Conservation (phyloP, 140 eudicot species). For the Anethum foeniculum region DNA sequence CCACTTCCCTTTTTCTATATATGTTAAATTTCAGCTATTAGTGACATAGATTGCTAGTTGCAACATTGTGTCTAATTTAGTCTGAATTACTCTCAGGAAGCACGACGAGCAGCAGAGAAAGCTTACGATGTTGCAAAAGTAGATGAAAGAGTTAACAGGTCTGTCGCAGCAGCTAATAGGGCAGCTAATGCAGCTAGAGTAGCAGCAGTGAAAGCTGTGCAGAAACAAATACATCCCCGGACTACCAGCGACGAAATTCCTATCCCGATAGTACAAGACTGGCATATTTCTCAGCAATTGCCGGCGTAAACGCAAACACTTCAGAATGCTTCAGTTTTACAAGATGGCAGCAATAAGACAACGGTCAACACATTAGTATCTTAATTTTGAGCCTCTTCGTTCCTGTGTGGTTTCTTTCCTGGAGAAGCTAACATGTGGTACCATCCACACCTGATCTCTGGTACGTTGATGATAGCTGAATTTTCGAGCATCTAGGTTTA, state of each 20-base stretch:
- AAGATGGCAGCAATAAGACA: slow-evolving; percentile 9
- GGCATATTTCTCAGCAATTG: slow-evolving; percentile 22
- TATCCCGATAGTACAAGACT: slow-evolving; percentile 34
- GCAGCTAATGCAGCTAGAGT: slow-evolving; percentile 97
- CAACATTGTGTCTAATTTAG: neutral
- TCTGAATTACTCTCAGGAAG: slow-evolving; percentile 49
- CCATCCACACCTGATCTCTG: slow-evolving; percentile 1
- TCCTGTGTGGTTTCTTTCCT: slow-evolving; percentile 2
- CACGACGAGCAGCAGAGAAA: slow-evolving; percentile 82
- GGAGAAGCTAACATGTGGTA: neutral
- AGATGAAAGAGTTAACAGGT: slow-evolving; percentile 85
- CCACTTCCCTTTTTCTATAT: neutral
- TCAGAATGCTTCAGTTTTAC: neutral
- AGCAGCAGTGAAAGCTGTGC: slow-evolving; percentile 91
- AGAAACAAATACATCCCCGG: slow-evolving; percentile 74
- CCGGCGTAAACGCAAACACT: slow-evolving; percentile 4
- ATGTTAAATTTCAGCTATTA: neutral
- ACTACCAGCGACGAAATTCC: slow-evolving; percentile 56
- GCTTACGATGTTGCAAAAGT: slow-evolving; percentile 87
- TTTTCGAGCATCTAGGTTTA: slow-evolving; percentile 1
- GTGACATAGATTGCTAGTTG: neutral
- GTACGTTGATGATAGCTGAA: neutral
- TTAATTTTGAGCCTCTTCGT: neutral
- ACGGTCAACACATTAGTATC: neutral
- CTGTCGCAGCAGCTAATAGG: slow-evolving; percentile 77